These are phyloP conservation scores for Stemphylium beticola DNA, from an alignment of 2,329 filamentous ascomycete genomes.

Conservation along the genomic window DNA sequence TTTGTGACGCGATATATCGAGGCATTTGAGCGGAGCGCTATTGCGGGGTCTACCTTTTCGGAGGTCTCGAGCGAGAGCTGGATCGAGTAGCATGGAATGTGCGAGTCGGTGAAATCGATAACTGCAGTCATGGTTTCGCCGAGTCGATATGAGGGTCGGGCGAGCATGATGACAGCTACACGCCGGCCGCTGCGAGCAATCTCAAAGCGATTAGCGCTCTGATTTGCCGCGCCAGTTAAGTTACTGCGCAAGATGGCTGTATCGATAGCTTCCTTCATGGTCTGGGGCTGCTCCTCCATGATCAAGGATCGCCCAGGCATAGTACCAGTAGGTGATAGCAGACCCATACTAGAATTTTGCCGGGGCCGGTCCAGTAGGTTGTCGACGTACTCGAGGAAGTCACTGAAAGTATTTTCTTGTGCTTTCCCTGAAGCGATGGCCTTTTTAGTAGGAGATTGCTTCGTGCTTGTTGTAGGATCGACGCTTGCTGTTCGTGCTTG, in stretches of 20 bases:
- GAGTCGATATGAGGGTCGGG: constrained; percentile 84
- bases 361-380: constrained; percentile 47
- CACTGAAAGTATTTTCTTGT: constrained; percentile 51
- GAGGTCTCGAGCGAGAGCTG: constrained; percentile 84
- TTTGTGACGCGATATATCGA: constrained; percentile 88
- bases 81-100: constrained; percentile 84
- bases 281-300: constrained; percentile 63
- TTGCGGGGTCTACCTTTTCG: constrained; percentile 78
- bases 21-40: constrained; percentile 83
- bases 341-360: constrained; percentile 53
- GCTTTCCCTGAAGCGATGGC: constrained; percentile 31
- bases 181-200: constrained; percentile 89
- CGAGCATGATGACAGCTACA: constrained; percentile 89
- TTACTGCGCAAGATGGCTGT: constrained; percentile 77
- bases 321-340: constrained; percentile 76
- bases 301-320: constrained; percentile 57
- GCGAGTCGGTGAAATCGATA: constrained; percentile 79
- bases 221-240: constrained; percentile 68
- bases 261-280: constrained; percentile 85
- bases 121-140: constrained; percentile 85
- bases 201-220: constrained; percentile 91
- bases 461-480: constrained; percentile 12
- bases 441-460: constrained; percentile 29
- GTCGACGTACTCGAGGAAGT: constrained; percentile 57
- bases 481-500: constrained; percentile 66